Evolutionary conservation across 306 rosid species (phyloP), one percentile per base, ranked within the genome.

Genomic region (Fragaria vesca): DNA sequence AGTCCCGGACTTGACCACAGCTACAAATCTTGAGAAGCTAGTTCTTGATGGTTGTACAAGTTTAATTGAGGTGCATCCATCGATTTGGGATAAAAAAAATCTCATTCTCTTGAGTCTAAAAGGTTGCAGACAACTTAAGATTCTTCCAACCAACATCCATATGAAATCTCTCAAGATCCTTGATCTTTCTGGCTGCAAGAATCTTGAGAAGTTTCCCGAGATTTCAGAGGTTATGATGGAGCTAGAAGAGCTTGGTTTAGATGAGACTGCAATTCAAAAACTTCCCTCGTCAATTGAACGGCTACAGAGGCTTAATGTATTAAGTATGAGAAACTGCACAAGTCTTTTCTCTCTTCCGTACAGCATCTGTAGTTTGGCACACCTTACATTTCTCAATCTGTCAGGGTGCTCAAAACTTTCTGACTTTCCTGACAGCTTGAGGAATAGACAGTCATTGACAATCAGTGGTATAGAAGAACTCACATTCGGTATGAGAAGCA

Each of bases 1-100:
- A 54, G 18, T 57, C 26, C 85, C 85, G 6, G 21, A 82, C 79
- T 70, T 82, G n/a, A 66, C 76, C 5, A 3, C 16, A 26, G 76
- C 85, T 46, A 30, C 18, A 1, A 67, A 46, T 67, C 82, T 82
- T 67, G 24, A 73, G 69, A 28, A 51, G 20, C 16, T 77, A 42
- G 69, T 52, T 69, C 75, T 77, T 69, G 69, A 57, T 11, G 54
- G 51, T 30, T 77, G 81, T 68, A 69, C 69, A 26, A 82, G 43
- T 55, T 60, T 82, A 77, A 2, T 8, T 2, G 3, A 58, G 0
- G 68, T 82, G 30, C 85, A 62, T 36, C 28, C 76, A 26, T 67
- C 74, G 24, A 40, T 77, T 68, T 21, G 58, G 13, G 0, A 21
- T 26, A 69, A 8, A 2, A 45, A 46, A 8, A 46, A 17, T 4